A percentile compares a stretch with the other conserved stretches of the same genome.
phyloP scores from a whole-genome alignment of 306 rosid genomes.

The Gastrolobium villosum region DNA sequence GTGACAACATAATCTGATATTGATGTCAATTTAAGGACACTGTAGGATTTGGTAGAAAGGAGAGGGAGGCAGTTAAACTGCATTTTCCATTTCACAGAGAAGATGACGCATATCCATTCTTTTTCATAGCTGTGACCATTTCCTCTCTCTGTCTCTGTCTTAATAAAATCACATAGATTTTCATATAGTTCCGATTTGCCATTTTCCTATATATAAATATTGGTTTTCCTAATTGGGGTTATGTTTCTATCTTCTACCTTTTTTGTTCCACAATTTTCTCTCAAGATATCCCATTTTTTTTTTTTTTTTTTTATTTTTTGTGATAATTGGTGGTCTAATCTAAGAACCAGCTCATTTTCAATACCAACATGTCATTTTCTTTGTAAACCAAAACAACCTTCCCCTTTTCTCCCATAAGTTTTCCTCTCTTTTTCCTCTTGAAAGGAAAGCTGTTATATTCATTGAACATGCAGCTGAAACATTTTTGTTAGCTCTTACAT shows the following conservation, averaged over 20 bases:
- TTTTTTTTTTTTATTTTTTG: too few species aligned
- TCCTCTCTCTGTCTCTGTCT: constrained; percentile 43
- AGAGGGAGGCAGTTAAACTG: constrained; percentile 41
- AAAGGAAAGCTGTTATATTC: constrained; percentile 36
- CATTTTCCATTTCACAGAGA: constrained; percentile 58
- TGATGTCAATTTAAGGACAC: constrained; percentile 39
- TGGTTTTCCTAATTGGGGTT: constrained; percentile 63
- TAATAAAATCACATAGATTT: constrained; percentile 39
- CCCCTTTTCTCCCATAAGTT: constrained; percentile 24
- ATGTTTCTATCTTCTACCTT: constrained; percentile 46
- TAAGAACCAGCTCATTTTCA: constrained; percentile 59
- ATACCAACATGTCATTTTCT: constrained; percentile 56
- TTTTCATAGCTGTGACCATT: constrained; percentile 57
- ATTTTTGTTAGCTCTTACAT: constrained; percentile 38
- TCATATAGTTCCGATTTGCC: constrained; percentile 38
- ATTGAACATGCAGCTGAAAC: constrained; percentile 30
- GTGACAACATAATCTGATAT: constrained; percentile 21
- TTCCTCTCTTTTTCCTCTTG: constrained; percentile 41
- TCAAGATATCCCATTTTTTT: constrained; percentile 53
- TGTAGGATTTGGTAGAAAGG: constrained; percentile 37
- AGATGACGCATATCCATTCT: constrained; percentile 62
- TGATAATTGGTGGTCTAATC: constrained; percentile 59
- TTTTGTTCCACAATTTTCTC: constrained; percentile 72
- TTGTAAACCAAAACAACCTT: constrained; percentile 45
- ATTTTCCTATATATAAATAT: constrained; percentile 48